phyloP scores from a whole-genome alignment of 2,329 filamentous ascomycete genomes.

The Cercospora berteroae region DNA sequence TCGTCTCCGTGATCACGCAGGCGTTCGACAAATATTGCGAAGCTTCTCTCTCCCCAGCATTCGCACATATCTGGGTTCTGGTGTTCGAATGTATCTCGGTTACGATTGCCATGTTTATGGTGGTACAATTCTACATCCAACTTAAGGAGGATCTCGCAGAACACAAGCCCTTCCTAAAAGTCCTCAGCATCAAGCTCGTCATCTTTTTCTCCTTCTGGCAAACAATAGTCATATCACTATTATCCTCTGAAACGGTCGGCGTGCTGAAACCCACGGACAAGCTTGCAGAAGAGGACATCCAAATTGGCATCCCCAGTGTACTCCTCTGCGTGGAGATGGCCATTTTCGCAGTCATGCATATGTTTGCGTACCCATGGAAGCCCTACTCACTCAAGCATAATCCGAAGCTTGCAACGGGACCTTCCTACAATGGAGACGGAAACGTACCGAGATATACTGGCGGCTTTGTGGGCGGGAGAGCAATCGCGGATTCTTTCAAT shows the following conservation, averaged over 20 bases:
- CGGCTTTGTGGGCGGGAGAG: slow-evolving; percentile 63
- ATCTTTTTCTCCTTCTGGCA: slow-evolving; percentile 94
- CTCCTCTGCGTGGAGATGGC: slow-evolving; percentile 84
- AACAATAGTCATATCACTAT: slow-evolving; percentile 59
- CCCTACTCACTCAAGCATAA: slow-evolving; percentile 57
- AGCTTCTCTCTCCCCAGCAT: slow-evolving; percentile 71
- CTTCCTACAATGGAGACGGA: slow-evolving; percentile 24
- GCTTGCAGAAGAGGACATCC: slow-evolving; percentile 71
- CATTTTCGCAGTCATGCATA: slow-evolving; percentile 71
- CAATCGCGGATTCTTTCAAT: slow-evolving; percentile 71
- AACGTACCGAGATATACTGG: slow-evolving; percentile 53
- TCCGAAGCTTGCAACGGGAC: slow-evolving; percentile 29
- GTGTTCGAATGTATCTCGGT: slow-evolving; percentile 70
- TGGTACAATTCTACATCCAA: slow-evolving; percentile 85
- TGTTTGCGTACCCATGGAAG: slow-evolving; percentile 78
- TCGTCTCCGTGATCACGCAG: slow-evolving; percentile 72
- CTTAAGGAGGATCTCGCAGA: slow-evolving; percentile 65
- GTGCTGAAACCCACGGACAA: slow-evolving; percentile 61
- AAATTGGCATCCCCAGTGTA: slow-evolving; percentile 74
- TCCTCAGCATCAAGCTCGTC: slow-evolving; percentile 83
- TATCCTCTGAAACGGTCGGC: slow-evolving; percentile 57
- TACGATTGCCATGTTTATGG: slow-evolving; percentile 80
- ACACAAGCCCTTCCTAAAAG: slow-evolving; percentile 73
- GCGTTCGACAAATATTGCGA: slow-evolving; percentile 71
- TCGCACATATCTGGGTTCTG: slow-evolving; percentile 81